Evolutionary conservation across 257 asterid genomes (phyloP).

Genomic region (Solanum dulcamara): DNA sequence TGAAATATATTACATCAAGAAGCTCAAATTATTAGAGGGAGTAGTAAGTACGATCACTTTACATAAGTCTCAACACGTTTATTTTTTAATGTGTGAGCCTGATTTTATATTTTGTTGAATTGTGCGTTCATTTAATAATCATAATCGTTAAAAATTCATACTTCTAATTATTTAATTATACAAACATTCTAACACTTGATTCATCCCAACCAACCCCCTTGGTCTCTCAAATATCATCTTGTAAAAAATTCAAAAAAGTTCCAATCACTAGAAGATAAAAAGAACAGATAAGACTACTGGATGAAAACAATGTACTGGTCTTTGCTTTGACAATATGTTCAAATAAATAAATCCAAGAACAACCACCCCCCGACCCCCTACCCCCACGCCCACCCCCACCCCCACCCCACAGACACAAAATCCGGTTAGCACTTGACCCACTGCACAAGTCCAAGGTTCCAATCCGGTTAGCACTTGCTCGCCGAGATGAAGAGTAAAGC

Average conservation of each 20-base stretch:
- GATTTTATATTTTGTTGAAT: not conserved
- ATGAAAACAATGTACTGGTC: not conserved
- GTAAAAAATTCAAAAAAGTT: not conserved
- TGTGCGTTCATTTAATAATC: not conserved
- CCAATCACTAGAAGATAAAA: not conserved
- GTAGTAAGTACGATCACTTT: not conserved
- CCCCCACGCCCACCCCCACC: not conserved
- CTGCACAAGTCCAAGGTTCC: constrained; percentile 36
- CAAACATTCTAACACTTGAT: not conserved
- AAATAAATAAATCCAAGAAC: not conserved
- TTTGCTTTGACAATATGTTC: not conserved
- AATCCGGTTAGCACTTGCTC: constrained; percentile 3
- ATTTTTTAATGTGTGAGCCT: not conserved
- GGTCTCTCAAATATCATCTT: not conserved
- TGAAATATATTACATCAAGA: not conserved
- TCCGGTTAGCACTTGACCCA: too few species aligned
- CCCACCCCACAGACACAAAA: not conserved
- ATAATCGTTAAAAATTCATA: not conserved
- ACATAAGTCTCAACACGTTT: not conserved
- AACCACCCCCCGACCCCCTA: too few species aligned
- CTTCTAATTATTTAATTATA: not conserved
- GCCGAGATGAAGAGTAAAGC: constrained; percentile 4
- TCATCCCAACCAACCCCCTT: not conserved
- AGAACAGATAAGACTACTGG: not conserved
- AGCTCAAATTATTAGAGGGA: not conserved